Percentiles rank a stretch among this genome's conserved stretches.
phyloP scores from a whole-genome alignment of 805 yeast species.

The Kluyveromyces lactis region DNA sequence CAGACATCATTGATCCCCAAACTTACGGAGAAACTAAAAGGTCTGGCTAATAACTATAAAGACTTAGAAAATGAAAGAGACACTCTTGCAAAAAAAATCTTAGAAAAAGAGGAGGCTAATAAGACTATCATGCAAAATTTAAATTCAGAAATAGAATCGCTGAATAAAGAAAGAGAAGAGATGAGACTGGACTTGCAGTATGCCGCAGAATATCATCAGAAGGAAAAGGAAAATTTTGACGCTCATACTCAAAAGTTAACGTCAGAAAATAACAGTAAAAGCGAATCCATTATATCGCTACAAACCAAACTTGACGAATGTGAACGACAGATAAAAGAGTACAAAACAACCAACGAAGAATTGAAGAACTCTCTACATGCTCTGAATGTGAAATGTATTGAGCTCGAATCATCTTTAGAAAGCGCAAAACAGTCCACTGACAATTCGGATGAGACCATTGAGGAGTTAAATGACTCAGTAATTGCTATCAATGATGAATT shows the following conservation, averaged over 20 bases:
- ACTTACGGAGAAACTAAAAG: constrained; percentile 38
- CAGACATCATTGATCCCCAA: constrained; percentile 33
- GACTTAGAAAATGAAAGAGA: constrained; percentile 21
- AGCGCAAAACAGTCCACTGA: neutral
- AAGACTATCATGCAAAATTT: constrained; percentile 8
- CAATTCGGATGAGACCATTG: neutral
- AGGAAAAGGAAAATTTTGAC: constrained; percentile 7
- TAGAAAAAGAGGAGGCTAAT: neutral
- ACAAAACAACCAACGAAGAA: constrained; percentile 5
- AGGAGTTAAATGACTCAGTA: constrained; percentile 3
- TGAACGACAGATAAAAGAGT: neutral
- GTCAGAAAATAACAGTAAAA: constrained; percentile 1
- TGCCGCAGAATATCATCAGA: neutral
- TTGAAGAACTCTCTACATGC: neutral
- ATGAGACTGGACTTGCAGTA: too few species aligned
- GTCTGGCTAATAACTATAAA: constrained; percentile 31
- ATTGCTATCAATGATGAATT: constrained; percentile 3
- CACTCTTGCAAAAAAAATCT: neutral
- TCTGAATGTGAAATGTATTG: constrained; percentile 6
- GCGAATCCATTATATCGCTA: constrained; percentile 7
- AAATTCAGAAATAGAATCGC: neutral
- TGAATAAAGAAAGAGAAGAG: constrained; percentile 1
- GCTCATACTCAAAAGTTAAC: constrained; percentile 12
- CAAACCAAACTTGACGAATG: constrained; percentile 8
- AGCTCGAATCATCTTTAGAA: neutral